Evolutionary conservation across 2,329 filamentous ascomycete species (phyloP).

Genomic region (Trichophyton mentagrophytes): DNA sequence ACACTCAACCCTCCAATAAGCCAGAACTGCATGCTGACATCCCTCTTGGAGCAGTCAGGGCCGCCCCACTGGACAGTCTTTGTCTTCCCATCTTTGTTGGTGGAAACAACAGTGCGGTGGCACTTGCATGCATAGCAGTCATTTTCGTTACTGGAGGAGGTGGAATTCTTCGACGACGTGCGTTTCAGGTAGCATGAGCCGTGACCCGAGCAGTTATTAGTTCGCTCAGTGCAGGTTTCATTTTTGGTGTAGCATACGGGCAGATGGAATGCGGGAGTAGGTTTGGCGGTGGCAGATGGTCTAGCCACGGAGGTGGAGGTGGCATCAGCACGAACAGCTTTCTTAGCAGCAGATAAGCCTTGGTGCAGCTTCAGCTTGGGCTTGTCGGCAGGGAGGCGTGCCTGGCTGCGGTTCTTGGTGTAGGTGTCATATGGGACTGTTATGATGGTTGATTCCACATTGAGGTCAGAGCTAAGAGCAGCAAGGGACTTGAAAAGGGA

Average conservation of each 20-base stretch:
- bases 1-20: slow-evolving; percentile 66
- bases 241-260: slow-evolving; percentile 63
- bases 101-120: slow-evolving; percentile 41
- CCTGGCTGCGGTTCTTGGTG: slow-evolving; percentile 4
- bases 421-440: slow-evolving; percentile 36
- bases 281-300: slow-evolving; percentile 12
- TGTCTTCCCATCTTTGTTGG: slow-evolving; percentile 34
- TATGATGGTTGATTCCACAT: slow-evolving; percentile 46
- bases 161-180: slow-evolving; percentile 22
- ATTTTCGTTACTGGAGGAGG: slow-evolving; percentile 26
- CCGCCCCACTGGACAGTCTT: slow-evolving; percentile 71
- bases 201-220: slow-evolving; percentile 70
- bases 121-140: slow-evolving; percentile 74
- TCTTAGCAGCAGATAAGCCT: slow-evolving; percentile 13
- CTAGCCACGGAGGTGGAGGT: background rate
- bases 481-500: background rate
- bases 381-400: background rate
- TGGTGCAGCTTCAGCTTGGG: slow-evolving; percentile 5
- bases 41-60: slow-evolving; percentile 76
- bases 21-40: slow-evolving; percentile 82
- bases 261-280: slow-evolving; percentile 39
- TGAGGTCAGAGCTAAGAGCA: slow-evolving; percentile 37
- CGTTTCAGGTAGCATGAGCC: slow-evolving; percentile 63
- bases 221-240: slow-evolving; percentile 55
- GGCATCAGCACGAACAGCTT: slow-evolving; percentile 27